Evolutionary conservation across 2,329 filamentous ascomycete species (phyloP), one percentile per base, ranked within the genome.

Genomic region (Pseudocercospora vitis): DNA sequence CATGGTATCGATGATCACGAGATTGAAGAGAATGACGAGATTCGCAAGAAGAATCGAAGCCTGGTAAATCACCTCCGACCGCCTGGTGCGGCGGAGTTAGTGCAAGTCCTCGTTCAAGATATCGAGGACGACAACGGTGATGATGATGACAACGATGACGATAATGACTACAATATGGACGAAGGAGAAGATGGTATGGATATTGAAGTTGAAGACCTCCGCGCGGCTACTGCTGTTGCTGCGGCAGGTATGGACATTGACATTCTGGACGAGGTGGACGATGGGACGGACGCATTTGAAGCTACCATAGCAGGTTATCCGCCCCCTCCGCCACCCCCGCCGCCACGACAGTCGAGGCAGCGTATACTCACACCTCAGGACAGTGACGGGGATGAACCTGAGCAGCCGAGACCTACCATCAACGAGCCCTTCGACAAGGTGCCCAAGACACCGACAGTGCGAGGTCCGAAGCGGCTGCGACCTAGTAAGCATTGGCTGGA

Each of bases 401-500:
- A 55, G 81, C 57, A 84, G 84, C 59, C 76, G 7, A 56, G 52
- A 39, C 60, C 62, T 7, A 16, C 40, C 7, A 44, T 47, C n/a
- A 63, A 60, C 24, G 63, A 61, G 18, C 67, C 42, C 9, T 68
- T 65, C 40, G 53, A 82, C 7, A 82, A 86, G 8, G 86, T 97
- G 19, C 94, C 94, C 4, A 88, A 87, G 67, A 97, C 94, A 0
- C 91, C 91, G 4, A 78, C 74, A 46, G 69, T 74, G 12, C 67
- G 72, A 23, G 71, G 72, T 2, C 64, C 72, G 19, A 58, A 53
- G 44, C 79, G 81, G 8, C 80, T 82, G n/a, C 81, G 79, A 50
- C 86, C 89, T 8, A 85, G 89, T 9, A 80, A 82, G 49, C 92
- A 96, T 72, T 97, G 92, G 92, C 79, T 94, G 29, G 86, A 90